Percentiles rank a stretch among this genome's conserved stretches.
phyloP scores from a whole-genome alignment of 2,329 filamentous ascomycete genomes.

The Aspergillus ibericus region DNA sequence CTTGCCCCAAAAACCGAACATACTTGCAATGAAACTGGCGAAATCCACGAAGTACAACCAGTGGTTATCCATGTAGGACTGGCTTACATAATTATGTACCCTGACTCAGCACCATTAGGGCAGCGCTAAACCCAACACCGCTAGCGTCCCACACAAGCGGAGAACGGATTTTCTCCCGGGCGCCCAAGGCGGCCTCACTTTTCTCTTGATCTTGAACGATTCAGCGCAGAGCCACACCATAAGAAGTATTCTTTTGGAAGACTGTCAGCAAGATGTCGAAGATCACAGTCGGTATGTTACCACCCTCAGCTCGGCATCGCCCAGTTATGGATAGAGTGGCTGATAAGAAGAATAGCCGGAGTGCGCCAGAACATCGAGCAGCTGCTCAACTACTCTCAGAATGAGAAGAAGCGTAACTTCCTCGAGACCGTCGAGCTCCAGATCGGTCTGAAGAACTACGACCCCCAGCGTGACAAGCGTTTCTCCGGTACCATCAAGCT shows the following conservation, averaged over 20 bases:
- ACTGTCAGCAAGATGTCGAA: constrained; percentile 66
- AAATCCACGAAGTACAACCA: no score
- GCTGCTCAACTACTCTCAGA: constrained; percentile 90
- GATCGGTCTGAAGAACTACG: constrained; percentile 98
- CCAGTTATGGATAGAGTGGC: no score
- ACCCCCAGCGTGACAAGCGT: constrained; percentile 99
- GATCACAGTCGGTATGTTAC: constrained; percentile 56
- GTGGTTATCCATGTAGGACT: no score
- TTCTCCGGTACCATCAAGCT: constrained; percentile 99
- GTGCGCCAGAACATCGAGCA: constrained; percentile 92
- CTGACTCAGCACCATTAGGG: constrained; percentile 20
- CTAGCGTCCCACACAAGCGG: constrained; percentile 43
- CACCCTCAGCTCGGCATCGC: background rate
- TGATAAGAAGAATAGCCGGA: constrained; percentile 61
- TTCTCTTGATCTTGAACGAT: constrained; percentile 30
- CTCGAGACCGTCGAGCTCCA: constrained; percentile 81
- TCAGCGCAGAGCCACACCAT: constrained; percentile 67
- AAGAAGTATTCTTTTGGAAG: constrained; percentile 81
- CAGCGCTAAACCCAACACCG: constrained; percentile 19
- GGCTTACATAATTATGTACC: background rate
- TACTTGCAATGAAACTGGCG: no score
- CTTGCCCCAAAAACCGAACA: no score
- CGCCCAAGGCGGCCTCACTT: constrained; percentile 11
- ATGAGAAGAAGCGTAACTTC: constrained; percentile 98
- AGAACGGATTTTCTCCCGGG: constrained; percentile 34